Evolutionary conservation across 768 basidiomycete species (phyloP), one percentile per base, ranked within the genome.

Genomic region (Serendipita sp.): DNA sequence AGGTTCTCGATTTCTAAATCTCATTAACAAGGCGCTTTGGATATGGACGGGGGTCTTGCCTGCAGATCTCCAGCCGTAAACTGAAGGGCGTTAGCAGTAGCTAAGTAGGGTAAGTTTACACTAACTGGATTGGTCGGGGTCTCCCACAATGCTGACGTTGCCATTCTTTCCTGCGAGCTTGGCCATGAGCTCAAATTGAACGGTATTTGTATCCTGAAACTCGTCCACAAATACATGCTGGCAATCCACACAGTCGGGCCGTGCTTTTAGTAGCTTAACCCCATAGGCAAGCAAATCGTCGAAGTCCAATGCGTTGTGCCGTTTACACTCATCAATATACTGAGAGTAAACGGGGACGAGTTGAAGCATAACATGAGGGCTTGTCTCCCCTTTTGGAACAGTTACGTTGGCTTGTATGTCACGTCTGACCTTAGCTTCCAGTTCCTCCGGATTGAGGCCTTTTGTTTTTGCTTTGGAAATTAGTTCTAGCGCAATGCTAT

Each of bases 51-150:
- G 54, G 45, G 18, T 56, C 71, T 38, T 18, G 74, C 73, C 74
- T n/a, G 78, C 89, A 3, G 86, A 85, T 11, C 91, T 81, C 91
- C 92, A 94, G 7, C 89, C 89, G 68, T 92, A 92, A 46, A 92
- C 83, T 85, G 65, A 13, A 41, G 5, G 2, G 38, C 38, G 38
- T 41, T 51, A 34, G 41, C n/a, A 30, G 32, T 56, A 65, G 63
- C 45, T 62, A 45, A 47, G 16, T 30, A 45, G 24, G 1, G 35
- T 4, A 28, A 34, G 64, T 64, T 48, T 65, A 63, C 7, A 53
- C 77, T 32, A 68, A 85, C 86, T 92, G 0, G 89, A 90, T 71
- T 94, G 92, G 72, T 94, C 92, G 0, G 92, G 92, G 74, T 94
- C 92, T 0, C 92, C 92, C 2, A 94, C 90, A 45, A 93, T 81